Evolutionary conservation across 75 land plant genomes (phyloP).

Genomic region (Selaginella moellendorffii): DNA sequence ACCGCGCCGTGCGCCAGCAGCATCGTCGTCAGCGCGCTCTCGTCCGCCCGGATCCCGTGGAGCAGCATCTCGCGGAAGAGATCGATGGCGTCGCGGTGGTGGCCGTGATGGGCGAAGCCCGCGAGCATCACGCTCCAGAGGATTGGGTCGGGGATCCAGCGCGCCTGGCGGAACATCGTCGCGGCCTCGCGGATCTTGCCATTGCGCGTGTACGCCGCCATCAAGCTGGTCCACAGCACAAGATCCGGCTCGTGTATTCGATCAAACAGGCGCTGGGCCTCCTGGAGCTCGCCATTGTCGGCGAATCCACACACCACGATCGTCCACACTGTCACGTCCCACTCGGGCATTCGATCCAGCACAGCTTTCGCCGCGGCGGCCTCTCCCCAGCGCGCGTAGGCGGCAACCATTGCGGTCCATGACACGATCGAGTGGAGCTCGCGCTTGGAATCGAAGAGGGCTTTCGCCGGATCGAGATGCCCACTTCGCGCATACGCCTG

Average conservation of each 20-base stretch:
- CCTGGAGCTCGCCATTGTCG: background rate
- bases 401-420: background rate
- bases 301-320: background rate
- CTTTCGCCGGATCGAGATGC: background rate
- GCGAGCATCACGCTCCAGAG: background rate
- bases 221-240: background rate
- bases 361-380: background rate
- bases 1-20: background rate
- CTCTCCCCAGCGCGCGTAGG: background rate
- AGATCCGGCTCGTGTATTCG: background rate
- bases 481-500: background rate
- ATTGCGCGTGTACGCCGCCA: background rate
- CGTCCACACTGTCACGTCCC: background rate
- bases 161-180: background rate
- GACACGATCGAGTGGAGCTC: background rate
- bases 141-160: background rate
- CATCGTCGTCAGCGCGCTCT: background rate
- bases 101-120: background rate
- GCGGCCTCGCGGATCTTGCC: background rate
- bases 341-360: background rate
- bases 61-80: background rate
- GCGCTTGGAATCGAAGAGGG: background rate
- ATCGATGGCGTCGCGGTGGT: background rate
- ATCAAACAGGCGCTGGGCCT: background rate
- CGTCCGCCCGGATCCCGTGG: background rate